These are phyloP conservation scores for Closterium sp. DNA, from an alignment of 139 green algal genomes.

Conservation along the genomic window DNA sequence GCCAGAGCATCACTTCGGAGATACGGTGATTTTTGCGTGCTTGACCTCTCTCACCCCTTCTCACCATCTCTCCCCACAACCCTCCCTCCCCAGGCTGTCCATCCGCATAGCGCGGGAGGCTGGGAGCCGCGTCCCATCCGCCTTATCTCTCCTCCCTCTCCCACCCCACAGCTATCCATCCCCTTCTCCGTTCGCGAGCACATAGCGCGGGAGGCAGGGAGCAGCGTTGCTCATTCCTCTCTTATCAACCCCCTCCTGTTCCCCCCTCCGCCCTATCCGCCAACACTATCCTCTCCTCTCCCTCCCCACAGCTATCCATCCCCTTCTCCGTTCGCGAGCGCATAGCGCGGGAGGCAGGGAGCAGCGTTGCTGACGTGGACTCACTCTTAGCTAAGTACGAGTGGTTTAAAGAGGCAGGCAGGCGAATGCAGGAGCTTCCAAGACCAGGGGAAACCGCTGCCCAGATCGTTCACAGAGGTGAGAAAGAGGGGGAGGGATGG, in stretches of 20 bases:
- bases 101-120: too few relatives aligned
- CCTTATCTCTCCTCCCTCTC: too few relatives aligned
- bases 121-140: too few relatives aligned
- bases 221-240: too few relatives aligned
- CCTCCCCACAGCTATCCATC: neutral
- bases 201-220: too few relatives aligned
- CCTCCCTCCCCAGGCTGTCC: too few relatives aligned
- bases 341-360: neutral
- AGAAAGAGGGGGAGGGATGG: neutral
- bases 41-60: too few relatives aligned
- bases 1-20: too few relatives aligned
- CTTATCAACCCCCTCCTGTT: neutral
- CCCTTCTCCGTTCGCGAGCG: neutral
- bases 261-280: neutral
- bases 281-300: neutral
- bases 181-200: too few relatives aligned
- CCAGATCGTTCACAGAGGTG: neutral
- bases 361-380: neutral
- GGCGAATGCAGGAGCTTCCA: neutral
- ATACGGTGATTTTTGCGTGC: too few relatives aligned
- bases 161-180: too few relatives aligned
- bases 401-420: neutral
- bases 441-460: neutral
- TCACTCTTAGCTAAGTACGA: neutral
- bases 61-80: too few relatives aligned